Percentiles rank a stretch among this genome's conserved stretches.
Evolutionary conservation across 371 early-diverging fungal genomes (phyloP).

Genomic region (Batkoa obscura): DNA sequence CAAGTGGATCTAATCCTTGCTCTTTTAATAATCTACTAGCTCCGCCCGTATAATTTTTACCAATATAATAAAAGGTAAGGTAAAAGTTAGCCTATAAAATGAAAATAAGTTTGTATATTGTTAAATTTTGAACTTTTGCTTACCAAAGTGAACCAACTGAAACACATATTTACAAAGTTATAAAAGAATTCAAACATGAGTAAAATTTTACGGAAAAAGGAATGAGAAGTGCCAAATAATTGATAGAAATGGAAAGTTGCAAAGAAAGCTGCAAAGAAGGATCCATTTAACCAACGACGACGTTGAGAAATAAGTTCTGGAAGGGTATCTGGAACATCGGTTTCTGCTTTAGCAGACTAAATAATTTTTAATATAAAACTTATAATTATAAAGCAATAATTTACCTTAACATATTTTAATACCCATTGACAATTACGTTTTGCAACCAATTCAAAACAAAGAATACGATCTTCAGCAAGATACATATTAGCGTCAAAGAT

Average conservation of each 20-base stretch:
- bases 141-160: conserved; percentile 64
- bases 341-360: conserved; percentile 37
- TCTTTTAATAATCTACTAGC: no score
- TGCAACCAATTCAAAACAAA: conserved; percentile 56
- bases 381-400: neutral
- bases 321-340: conserved; percentile 45
- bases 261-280: conserved; percentile 47
- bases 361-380: neutral
- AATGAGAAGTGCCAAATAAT: conserved; percentile 54
- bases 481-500: conserved; percentile 57
- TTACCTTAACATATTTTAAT: conserved; percentile 36
- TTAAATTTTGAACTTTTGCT: conserved; percentile 19
- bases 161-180: conserved; percentile 45
- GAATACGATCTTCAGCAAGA: conserved; percentile 50
- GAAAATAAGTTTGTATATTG: neutral
- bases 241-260: conserved; percentile 55
- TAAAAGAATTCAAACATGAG: conserved; percentile 49
- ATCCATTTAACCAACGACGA: conserved; percentile 55
- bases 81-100: conserved; percentile 33
- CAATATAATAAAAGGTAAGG: conserved; percentile 62
- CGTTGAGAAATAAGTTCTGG: conserved; percentile 49
- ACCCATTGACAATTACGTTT: conserved; percentile 41
- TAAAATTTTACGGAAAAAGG: conserved; percentile 29
- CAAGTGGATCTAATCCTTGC: neutral
- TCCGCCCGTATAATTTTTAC: conserved; percentile 14